Base-by-base conservation (phyloP, 345 rosid genomes). In the Gossypium arboreum region DNA sequence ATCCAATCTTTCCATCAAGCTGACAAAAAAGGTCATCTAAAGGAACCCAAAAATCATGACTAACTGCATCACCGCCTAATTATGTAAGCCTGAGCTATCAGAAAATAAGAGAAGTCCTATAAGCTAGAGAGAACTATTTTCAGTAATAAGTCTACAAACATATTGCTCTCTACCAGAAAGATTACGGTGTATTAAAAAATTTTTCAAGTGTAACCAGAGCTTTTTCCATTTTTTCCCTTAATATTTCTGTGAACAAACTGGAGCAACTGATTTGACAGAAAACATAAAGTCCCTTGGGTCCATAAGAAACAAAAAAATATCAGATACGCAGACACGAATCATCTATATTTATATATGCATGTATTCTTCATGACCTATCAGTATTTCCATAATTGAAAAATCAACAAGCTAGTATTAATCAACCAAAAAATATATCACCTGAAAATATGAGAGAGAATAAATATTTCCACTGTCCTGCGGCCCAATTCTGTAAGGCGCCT, bases 401-500 rank as follows among this genome's bases (percentile, higher is more conserved):
- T 47, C 22, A 55, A 55, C 15, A 9, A 13, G 45, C 25, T 25
- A 6, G 39, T 69, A 22, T 7, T 10, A 47, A 50, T 54, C 13
- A 59, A 60, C 17, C 41, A 68, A 55, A 20, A 74, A 68, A 71
- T 9, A 74, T 62, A 73, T 51, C 83, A 94, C 98, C 95, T 88
- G 85, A 93, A 95, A 73, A 95, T 95, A 79, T 93, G 97, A 29
- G 90, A 84, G 66, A 95, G 96, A 57, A 86, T 92, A 95, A 90
- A 91, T 77, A 87, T 91, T 84, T 95, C 99, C 80, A 95, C 85
- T 1, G 98, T 91, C 79, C 94, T 85, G 72, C 96, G 93, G 66
- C 98, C 99, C 80, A 93, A 77, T 77, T 92, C 99, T 43, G 97
- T 93, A 62, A 95, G 91, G 56, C 92, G 93, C 80, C 89, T 93